Conservation (phyloP, 2,329 filamentous ascomycete species). For the Fusarium sp. region DNA sequence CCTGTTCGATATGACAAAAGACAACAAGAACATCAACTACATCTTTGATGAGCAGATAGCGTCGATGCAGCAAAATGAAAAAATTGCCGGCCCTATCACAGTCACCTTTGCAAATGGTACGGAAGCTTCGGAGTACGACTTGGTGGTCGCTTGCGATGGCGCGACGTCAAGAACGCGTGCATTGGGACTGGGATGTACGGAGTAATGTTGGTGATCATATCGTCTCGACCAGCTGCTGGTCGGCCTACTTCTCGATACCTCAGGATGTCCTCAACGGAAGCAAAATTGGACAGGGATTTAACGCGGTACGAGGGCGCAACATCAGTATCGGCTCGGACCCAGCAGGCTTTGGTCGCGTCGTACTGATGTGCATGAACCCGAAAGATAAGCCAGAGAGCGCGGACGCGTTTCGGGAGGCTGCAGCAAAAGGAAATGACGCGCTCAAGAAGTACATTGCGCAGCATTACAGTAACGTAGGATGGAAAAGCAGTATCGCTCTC, state of each 20-base stretch:
- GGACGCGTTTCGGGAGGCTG: conserved; percentile 51
- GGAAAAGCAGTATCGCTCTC: conserved; percentile 52
- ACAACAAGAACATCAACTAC: conserved; percentile 10
- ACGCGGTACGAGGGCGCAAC: conserved; percentile 50
- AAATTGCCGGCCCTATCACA: not conserved
- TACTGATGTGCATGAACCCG: conserved; percentile 49
- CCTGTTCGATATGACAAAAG: conserved; percentile 2
- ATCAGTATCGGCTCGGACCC: conserved; percentile 48
- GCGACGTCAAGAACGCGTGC: conserved; percentile 8
- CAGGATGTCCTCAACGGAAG: conserved; percentile 50
- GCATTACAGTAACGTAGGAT: conserved; percentile 55
- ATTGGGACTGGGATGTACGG: conserved; percentile 1
- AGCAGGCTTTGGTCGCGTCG: conserved; percentile 44
- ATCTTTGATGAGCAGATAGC: conserved; percentile 13
- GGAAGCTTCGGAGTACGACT: conserved; percentile 3
- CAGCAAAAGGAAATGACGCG: conserved; percentile 34
- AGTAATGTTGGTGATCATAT: not conserved
- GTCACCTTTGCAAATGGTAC: conserved; percentile 8
- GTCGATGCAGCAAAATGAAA: conserved; percentile 6
- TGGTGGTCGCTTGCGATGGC: conserved; percentile 14
- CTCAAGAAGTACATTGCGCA: conserved; percentile 51
- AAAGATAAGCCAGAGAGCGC: conserved; percentile 40
- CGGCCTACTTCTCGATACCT: conserved; percentile 53
- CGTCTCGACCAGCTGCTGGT: conserved; percentile 47
- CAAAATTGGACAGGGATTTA: conserved; percentile 50